Evolutionary conservation across 208 protist species (phyloP), one percentile per base, ranked within the genome.

Genomic region (Lotmaria passim): DNA sequence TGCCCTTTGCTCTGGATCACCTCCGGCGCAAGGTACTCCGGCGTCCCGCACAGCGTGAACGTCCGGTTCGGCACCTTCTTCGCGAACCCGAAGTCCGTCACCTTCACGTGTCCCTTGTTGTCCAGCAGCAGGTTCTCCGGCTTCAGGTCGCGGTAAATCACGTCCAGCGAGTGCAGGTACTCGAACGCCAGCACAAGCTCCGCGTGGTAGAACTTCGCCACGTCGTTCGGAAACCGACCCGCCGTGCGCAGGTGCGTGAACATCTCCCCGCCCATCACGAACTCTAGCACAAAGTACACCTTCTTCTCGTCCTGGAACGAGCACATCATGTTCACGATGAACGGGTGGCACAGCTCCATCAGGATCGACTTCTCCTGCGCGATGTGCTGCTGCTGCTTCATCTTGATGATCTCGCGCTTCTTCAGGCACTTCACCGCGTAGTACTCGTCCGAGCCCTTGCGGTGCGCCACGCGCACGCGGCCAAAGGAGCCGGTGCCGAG

Each of bases 41-140:
- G 90, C 41, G 93, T 96, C 36, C 93, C 93, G 73, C 93, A 97
- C 36, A 95, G 78, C 55, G 93, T 96, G 77, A 93, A 95, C 34
- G 85, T 93, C 47, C 87, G 84, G 58, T 93, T 82, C 21, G 75
- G 57, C 48, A 94, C 83, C 76, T 88, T 82, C 86, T 94, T 93
- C 43, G 91, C 91, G 64, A 94, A 91, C 30, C 88, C 87, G 75
- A 96, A 93, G 73, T 96, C 91, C 36, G 91, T 96, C 53, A 96
- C 75, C 80, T 92, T 92, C 64, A 91, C 87, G 78, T 94, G 89
- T 10, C 89, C 89, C 57, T 91, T 89, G 59, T 67, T 76, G 75
- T 95, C 87, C 61, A 96, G 98, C 82, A 99, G 98, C 44, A 99
- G 86, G 75, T 99, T 99, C 70, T 99, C 97, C 39, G 98, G 98